A percentile compares a stretch with the other conserved stretches of the same genome.
phyloP scores from a whole-genome alignment of 192 early-diverging fungal species.

The Umbelopsis ramanniana region DNA sequence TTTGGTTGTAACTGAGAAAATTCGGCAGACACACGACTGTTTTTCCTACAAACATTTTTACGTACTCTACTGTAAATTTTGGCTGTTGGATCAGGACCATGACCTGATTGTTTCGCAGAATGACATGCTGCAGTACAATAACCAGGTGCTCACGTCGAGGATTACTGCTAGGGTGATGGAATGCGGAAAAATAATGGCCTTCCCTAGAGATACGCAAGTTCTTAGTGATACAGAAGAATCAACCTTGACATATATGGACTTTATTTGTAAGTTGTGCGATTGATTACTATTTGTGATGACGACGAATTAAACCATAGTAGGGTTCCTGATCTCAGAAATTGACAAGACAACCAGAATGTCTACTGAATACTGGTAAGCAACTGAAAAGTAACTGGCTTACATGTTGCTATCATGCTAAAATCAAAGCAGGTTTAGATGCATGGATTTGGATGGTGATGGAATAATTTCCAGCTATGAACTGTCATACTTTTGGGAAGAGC shows the following conservation, averaged over 20 bases:
- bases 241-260: conserved; percentile 41
- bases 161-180: conserved; percentile 77
- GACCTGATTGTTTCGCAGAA: conserved; percentile 75
- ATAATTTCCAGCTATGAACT: conserved; percentile 85
- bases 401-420: neutral
- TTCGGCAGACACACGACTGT: conserved; percentile 73
- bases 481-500: conserved; percentile 85
- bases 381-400: too few species aligned
- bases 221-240: neutral
- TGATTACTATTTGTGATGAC: neutral
- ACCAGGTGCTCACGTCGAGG: conserved; percentile 66
- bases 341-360: conserved; percentile 41
- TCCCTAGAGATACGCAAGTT: conserved; percentile 24
- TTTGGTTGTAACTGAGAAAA: neutral
- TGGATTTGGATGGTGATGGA: conserved; percentile 93
- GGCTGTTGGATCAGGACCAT: conserved; percentile 90
- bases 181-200: conserved; percentile 52
- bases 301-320: conserved; percentile 20
- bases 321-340: conserved; percentile 44
- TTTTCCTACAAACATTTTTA: conserved; percentile 99
- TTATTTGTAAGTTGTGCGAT: conserved; percentile 38
- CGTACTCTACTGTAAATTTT: conserved; percentile 97
- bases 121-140: conserved; percentile 77
- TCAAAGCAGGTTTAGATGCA: conserved; percentile 87
- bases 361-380: conserved; percentile 42